Conservation (phyloP, 139 green algal genomes). For the Chlorella sp. region DNA sequence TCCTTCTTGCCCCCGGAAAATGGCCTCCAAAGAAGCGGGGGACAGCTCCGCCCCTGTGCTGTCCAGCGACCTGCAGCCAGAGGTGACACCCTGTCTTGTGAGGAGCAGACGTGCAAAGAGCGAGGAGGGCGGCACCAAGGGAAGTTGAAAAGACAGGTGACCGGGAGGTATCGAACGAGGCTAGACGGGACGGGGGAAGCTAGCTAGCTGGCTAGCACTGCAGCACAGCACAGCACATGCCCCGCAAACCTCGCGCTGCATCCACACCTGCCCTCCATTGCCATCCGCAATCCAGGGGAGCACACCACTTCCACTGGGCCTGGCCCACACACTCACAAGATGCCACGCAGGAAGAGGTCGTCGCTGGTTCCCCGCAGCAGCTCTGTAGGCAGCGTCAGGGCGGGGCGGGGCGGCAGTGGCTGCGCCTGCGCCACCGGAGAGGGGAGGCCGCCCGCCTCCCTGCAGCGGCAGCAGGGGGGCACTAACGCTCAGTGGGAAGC, state of each 20-base stretch:
- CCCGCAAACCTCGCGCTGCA: too few species aligned
- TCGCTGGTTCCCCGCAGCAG: slow-evolving; percentile 17
- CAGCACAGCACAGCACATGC: too few species aligned
- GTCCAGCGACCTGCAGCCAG: slow-evolving; percentile 5
- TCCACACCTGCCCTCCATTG: neutral
- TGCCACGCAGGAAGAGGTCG: neutral
- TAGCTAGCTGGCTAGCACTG: too few species aligned
- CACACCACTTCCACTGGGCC: neutral
- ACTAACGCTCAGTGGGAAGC: neutral
- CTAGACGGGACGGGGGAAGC: too few species aligned
- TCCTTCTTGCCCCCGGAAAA: neutral
- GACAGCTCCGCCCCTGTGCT: neutral
- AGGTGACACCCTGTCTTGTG: neutral
- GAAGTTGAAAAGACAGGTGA: too few species aligned
- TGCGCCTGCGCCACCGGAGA: too few species aligned
- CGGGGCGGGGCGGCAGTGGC: neutral
- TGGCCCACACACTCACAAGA: neutral
- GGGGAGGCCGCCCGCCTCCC: neutral
- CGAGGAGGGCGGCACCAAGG: neutral
- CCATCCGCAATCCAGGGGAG: neutral
- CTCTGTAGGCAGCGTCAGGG: neutral
- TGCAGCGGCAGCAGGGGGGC: neutral
- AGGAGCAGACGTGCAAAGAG: neutral
- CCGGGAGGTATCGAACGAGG: too few species aligned
- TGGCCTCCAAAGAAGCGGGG: neutral